Evolutionary conservation across 306 rosid species (phyloP).

Genomic region (Sphenostylis stenocarpa): DNA sequence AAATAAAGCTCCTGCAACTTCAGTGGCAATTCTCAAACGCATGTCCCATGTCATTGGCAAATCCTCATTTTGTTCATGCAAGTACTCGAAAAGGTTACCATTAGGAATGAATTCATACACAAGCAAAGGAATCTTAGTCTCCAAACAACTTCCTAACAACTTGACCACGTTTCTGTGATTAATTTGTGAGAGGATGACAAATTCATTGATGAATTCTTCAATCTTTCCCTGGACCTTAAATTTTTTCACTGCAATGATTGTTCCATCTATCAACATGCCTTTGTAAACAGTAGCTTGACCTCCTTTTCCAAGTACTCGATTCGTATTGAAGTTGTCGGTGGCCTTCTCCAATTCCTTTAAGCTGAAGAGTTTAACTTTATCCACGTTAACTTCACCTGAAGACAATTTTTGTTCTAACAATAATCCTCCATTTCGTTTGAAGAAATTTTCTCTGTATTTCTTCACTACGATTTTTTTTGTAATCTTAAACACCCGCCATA

Average conservation of each 20-base stretch:
- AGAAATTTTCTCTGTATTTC: not conserved
- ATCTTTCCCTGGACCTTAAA: not conserved
- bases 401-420: not conserved
- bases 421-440: not conserved
- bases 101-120: constrained; percentile 5
- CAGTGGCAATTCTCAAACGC: constrained; percentile 2
- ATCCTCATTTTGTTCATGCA: constrained; percentile 14
- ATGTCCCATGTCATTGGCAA: constrained; percentile 7
- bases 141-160: constrained; percentile 12
- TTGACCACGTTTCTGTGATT: not conserved
- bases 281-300: constrained; percentile 16
- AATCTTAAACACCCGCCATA: not conserved
- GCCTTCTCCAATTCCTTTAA: not conserved
- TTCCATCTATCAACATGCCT: not conserved
- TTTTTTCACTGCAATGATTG: not conserved
- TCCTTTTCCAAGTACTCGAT: not conserved
- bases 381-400: not conserved
- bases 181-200: not conserved
- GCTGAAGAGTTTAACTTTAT: not conserved
- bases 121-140: not conserved
- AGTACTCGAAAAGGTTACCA: constrained; percentile 15
- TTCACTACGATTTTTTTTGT: not conserved
- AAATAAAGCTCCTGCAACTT: constrained; percentile 1
- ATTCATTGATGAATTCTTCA: constrained; percentile 6
- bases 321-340: not conserved